A percentile compares a stretch with the other conserved stretches of the same genome.
phyloP scores from a whole-genome alignment of 1,139 yeast species.

The Saccharomyces uvarum region DNA sequence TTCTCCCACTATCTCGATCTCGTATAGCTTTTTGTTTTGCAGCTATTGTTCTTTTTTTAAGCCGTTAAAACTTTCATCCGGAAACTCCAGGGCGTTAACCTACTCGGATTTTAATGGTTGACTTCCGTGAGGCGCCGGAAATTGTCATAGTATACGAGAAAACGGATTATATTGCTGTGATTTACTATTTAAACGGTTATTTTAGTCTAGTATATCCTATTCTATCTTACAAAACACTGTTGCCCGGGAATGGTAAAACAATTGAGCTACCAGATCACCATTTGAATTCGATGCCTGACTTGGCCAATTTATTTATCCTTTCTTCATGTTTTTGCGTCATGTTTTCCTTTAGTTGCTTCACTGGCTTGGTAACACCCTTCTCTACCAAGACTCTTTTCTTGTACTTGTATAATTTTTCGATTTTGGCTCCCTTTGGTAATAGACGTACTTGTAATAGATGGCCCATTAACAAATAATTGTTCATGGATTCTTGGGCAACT shows the following conservation, averaged over 20 bases:
- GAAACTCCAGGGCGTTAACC: neutral
- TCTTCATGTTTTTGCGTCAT: conserved; percentile 29
- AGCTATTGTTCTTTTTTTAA: neutral
- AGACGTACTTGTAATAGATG: conserved; percentile 68
- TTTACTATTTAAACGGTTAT: neutral
- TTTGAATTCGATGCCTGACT: conserved; percentile 32
- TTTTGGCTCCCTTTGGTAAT: conserved; percentile 40
- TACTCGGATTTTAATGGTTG: neutral
- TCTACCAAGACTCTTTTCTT: conserved; percentile 41
- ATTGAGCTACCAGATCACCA: conserved; percentile 14
- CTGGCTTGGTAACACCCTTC: conserved; percentile 30
- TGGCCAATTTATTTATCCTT: conserved; percentile 30
- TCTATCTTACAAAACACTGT: neutral
- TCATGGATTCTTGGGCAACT: conserved; percentile 90
- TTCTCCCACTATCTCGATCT: neutral
- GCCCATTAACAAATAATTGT: conserved; percentile 82
- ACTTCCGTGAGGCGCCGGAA: neutral
- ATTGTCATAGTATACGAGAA: neutral
- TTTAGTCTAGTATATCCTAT: neutral
- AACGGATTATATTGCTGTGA: neutral
- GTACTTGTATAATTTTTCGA: conserved; percentile 54
- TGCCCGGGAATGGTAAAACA: neutral
- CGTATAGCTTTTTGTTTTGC: neutral
- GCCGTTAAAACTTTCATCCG: conserved; percentile 1
- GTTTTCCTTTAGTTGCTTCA: conserved; percentile 31